Percentiles rank a stretch among this genome's conserved stretches.
phyloP scores from a whole-genome alignment of 305 asterid species.

The Nicotiana rustica region DNA sequence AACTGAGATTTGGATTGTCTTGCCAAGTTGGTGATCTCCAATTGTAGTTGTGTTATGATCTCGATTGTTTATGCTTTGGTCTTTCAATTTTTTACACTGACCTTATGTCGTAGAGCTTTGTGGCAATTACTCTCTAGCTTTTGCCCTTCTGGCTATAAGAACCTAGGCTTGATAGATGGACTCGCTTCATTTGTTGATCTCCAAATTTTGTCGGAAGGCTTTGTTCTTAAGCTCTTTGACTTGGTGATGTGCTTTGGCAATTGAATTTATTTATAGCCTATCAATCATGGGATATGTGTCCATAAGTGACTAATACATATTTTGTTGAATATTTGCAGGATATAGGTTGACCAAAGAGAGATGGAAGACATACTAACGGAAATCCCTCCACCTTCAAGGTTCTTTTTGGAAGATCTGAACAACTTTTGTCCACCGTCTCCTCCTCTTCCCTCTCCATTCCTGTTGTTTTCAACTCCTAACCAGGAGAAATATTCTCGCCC shows the following conservation, averaged over 20 bases:
- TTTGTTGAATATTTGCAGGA: slow-evolving; percentile 34
- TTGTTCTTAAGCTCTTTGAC: background rate
- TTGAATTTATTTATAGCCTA: background rate
- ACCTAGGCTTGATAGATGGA: background rate
- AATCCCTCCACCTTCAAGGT: slow-evolving; percentile 92
- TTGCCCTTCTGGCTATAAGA: background rate
- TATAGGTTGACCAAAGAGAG: slow-evolving; percentile 38
- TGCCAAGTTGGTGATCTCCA: background rate
- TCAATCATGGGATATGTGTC: background rate
- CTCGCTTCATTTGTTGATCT: background rate
- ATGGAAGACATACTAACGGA: slow-evolving; percentile 98
- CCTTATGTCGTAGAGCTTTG: background rate
- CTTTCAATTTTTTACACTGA: background rate
- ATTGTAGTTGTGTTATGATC: background rate
- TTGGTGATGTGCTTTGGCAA: background rate
- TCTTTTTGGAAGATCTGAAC: slow-evolving; percentile 87
- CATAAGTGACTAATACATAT: background rate
- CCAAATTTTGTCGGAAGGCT: background rate
- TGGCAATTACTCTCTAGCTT: background rate
- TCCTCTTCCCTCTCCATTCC: slow-evolving; percentile 80
- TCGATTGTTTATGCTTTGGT: background rate
- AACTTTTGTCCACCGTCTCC: slow-evolving; percentile 85
- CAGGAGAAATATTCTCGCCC: slow-evolving; percentile 62
- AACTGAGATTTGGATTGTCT: background rate
- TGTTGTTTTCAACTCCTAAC: slow-evolving; percentile 59